Evolutionary conservation across 805 yeast genomes (phyloP).

Genomic region (Yamadazyma tumulicola): DNA sequence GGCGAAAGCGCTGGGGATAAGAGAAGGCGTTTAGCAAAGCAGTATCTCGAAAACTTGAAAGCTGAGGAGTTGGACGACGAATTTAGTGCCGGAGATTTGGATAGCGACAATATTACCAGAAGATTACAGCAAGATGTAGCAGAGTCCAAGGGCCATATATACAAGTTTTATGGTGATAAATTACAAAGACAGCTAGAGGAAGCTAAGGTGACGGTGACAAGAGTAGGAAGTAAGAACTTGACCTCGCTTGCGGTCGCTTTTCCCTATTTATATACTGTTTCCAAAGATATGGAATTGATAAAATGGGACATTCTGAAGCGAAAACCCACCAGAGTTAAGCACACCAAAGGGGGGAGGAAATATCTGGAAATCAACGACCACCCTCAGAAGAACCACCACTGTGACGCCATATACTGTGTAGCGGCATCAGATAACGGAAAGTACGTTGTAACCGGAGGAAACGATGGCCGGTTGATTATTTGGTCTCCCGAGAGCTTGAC

Average conservation of each 20-base stretch:
- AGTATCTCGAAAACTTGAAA: conserved; percentile 78
- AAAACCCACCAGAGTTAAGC: conserved; percentile 67
- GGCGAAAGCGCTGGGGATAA: conserved; percentile 87
- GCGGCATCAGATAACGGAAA: conserved; percentile 87
- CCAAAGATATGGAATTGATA: conserved; percentile 75
- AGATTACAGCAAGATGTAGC: conserved; percentile 87
- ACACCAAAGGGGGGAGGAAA: conserved; percentile 58
- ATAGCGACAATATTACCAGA: conserved; percentile 76
- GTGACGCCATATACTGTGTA: conserved; percentile 68
- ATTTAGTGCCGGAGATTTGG: conserved; percentile 89
- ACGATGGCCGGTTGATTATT: conserved; percentile 72
- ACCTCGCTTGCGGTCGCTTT: conserved; percentile 54
- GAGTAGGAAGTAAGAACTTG: conserved; percentile 60
- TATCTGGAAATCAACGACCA: conserved; percentile 42
- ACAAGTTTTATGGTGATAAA: conserved; percentile 58
- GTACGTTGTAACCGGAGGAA: conserved; percentile 88
- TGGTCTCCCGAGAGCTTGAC: conserved; percentile 83
- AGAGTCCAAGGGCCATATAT: conserved; percentile 81
- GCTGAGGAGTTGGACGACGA: conserved; percentile 30
- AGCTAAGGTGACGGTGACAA: conserved; percentile 39
- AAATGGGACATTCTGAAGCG: conserved; percentile 66
- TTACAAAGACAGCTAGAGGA: conserved; percentile 33
- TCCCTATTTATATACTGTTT: conserved; percentile 70
- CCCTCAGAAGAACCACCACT: conserved; percentile 66
- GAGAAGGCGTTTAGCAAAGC: conserved; percentile 90